Base-by-base conservation (phyloP, 768 basidiomycete species). In the Cystobasidium tubakii region DNA sequence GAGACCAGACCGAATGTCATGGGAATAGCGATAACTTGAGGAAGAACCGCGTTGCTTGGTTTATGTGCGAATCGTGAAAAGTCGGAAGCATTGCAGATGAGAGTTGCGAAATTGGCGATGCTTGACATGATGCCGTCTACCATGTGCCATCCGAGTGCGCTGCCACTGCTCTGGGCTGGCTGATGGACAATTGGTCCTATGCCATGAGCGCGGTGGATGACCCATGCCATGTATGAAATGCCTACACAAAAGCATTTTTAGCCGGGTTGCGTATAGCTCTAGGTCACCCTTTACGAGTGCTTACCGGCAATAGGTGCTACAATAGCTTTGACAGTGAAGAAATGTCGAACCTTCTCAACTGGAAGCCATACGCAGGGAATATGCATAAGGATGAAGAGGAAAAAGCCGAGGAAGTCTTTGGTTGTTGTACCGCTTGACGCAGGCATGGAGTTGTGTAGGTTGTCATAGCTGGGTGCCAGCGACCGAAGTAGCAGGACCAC, bases 351-450 rank as follows among this genome's bases (percentile, higher is more conserved):
- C 78, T 88, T 85, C 83, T 92, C 89, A 62, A 91, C 87, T 13
- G 89, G 90, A 76, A 90, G 88, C 88, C 88, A 90, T 77, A 91
- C 88, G 21, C 60, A 27, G 13, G 89, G 89, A 34, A 91, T 85
- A 36, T 87, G 89, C 44, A 90, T 84, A 31, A 91, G 82, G 88
- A 89, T 92, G 84, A 91, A 93, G 73, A 92, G 83, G 84, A 92
- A 88, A 86, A 92, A 92, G 76, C 86, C 87, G 83, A 90, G 82
- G 77, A 88, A 89, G 81, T 89, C 87, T 66, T 85, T 85, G n/a
- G 88, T 88, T 70, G 84, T 88, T 36, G 86, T 91, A 54, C 90
- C 89, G 74, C 89, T 87, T 15, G 87, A 88, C 27, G 83, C 85
- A n/a, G 89, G 88, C 77, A 91, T 84, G 73, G 84, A 83, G 83